phyloP scores from a whole-genome alignment of 176 grass and related monocot genomes.

The Rhynchospora pubera region DNA sequence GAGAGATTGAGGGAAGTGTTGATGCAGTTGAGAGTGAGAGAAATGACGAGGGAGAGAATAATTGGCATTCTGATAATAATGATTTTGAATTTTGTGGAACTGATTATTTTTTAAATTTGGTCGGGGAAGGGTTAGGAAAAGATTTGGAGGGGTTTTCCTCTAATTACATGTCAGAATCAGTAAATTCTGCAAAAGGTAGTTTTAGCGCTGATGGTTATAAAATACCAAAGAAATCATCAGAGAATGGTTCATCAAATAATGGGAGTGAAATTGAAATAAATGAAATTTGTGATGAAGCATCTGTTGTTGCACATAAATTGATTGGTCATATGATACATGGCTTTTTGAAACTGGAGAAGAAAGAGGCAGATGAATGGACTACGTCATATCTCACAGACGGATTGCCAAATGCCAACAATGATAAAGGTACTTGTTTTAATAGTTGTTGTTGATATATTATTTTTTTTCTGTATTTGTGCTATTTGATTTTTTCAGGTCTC shows the following conservation, averaged over 20 bases:
- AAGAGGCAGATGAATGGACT: constrained; percentile 20
- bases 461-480: not conserved
- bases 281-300: constrained; percentile 45
- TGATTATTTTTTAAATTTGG: constrained; percentile 16
- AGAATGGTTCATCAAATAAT: not conserved
- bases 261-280: constrained; percentile 23
- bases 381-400: constrained; percentile 33
- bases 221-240: not conserved
- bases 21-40: not conserved
- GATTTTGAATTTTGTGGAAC: constrained; percentile 29
- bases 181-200: not conserved
- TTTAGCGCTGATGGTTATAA: not conserved
- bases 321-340: constrained; percentile 48
- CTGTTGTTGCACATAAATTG: constrained; percentile 36
- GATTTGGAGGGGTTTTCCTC: constrained; percentile 17
- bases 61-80: constrained; percentile 20
- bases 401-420: constrained; percentile 26
- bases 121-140: not conserved
- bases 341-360: constrained; percentile 27
- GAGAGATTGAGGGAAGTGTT: not conserved
- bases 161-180: constrained; percentile 15
- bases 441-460: not conserved
- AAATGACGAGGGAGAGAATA: constrained; percentile 4
- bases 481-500: not conserved
- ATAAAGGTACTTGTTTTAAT: constrained; percentile 9